Evolutionary conservation across 805 yeast genomes (phyloP), one percentile per base, ranked within the genome.

Genomic region (Ogataea methylovora): DNA sequence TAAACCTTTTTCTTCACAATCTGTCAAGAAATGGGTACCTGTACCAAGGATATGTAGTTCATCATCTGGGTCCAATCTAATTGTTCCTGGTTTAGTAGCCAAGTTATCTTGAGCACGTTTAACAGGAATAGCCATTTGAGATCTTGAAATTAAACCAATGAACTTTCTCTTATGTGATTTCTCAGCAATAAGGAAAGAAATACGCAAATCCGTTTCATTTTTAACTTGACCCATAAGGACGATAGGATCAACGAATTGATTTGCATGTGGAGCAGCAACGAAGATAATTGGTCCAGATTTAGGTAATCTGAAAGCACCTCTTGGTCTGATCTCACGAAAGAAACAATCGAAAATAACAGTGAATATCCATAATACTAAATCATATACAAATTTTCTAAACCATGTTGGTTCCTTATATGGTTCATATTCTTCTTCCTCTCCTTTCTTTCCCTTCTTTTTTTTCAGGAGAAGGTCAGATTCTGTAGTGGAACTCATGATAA

Each of bases 101-200:
- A 90, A 67, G 52, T 78, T 78, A 55, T 92, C 98, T 56, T 92
- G 97, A 3, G 96, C 87, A 46, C 98, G 71, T 12, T 76, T 79
- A 2, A 92, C 98, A 4, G 97, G 96, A 43, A 92, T 92, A 2
- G 95, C 67, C 61, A 80, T 68, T 43, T 85, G 84, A 41, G 79
- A 69, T 35, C 80, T 69, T 2, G 96, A 79, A 48, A 92, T 60
- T 25, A 74, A 62, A 3, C 97, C 96, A 42, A 92, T 76, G 36
- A 84, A 70, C 14, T 40, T 43, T 8, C 61, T 60, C 28, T 60
- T 59, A 49, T 68, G 71, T 10, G 75, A 66, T 42, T 69, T 68
- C 29, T 67, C 73, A 13, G 79, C 80, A 35, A 73, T 71, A 32
- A 73, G 54, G 40, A 73, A 73, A 17, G 75, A 67, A 27, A 73